Percentiles rank a stretch among this genome's conserved stretches.
phyloP scores from a whole-genome alignment of 83 land plant species.

The Picea mariana region DNA sequence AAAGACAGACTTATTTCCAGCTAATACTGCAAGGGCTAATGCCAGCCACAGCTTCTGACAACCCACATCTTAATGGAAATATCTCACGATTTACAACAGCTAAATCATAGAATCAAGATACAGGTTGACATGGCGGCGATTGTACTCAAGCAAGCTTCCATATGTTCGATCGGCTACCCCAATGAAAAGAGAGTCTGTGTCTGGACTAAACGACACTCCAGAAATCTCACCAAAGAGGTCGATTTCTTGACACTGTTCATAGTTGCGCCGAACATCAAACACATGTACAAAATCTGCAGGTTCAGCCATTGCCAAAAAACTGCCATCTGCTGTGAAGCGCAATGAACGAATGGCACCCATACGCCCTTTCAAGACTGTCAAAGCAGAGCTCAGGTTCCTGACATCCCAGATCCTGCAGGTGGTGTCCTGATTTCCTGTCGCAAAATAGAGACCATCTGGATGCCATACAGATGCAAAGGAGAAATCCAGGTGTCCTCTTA shows the following conservation, averaged over 20 bases:
- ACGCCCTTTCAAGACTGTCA: slow-evolving; percentile 76
- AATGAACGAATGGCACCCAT: slow-evolving; percentile 88
- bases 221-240: slow-evolving; percentile 97
- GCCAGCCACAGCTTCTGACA: background rate
- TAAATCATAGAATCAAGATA: slow-evolving; percentile 59
- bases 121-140: slow-evolving; percentile 42
- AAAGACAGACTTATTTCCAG: background rate
- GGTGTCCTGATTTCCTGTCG: slow-evolving; percentile 96
- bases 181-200: slow-evolving; percentile 80
- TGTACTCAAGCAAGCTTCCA: slow-evolving; percentile 85
- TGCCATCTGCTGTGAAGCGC: slow-evolving; percentile 84
- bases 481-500: slow-evolving; percentile 81
- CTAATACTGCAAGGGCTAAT: background rate
- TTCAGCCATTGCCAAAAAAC: slow-evolving; percentile 90
- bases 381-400: slow-evolving; percentile 64
- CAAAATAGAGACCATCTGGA: slow-evolving; percentile 53
- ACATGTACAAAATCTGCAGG: slow-evolving; percentile 97
- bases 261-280: slow-evolving; percentile 64
- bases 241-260: slow-evolving; percentile 75
- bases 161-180: slow-evolving; percentile 92
- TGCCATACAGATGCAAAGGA: slow-evolving; percentile 99
- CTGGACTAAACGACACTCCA: slow-evolving; percentile 91
- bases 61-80: background rate
- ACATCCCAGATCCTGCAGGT: slow-evolving; percentile 94
- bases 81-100: background rate